phyloP scores from a whole-genome alignment of 495 filamentous ascomycete genomes.

The Penicillium silybi region DNA sequence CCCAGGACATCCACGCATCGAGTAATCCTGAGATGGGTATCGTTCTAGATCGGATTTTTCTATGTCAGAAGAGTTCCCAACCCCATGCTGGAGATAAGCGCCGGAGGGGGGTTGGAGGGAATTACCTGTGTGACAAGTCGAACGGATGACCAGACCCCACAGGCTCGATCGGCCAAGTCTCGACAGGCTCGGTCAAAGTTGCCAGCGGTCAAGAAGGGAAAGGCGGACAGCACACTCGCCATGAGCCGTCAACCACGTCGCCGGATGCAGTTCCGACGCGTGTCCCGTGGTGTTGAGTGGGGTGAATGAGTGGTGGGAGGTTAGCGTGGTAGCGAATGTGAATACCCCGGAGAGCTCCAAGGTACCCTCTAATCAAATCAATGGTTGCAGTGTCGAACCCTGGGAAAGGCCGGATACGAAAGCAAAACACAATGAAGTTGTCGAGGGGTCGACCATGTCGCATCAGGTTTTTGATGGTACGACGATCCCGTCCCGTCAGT shows the following conservation, averaged over 20 bases:
- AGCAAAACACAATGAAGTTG: constrained; percentile 9
- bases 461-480: constrained; percentile 6
- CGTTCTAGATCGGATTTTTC: constrained; percentile 7
- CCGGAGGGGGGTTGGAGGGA: constrained; percentile 17
- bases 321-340: background rate
- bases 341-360: background rate
- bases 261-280: constrained; percentile 12
- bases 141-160: constrained; percentile 25
- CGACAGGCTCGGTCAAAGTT: constrained; percentile 62
- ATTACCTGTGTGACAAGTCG: constrained; percentile 34
- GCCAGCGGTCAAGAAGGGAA: constrained; percentile 53
- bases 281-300: constrained; percentile 2
- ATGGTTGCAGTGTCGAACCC: constrained; percentile 5
- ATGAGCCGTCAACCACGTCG: constrained; percentile 22
- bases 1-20: constrained; percentile 20
- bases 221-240: constrained; percentile 26
- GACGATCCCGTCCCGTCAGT: background rate
- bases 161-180: constrained; percentile 52
- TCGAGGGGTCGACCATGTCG: constrained; percentile 4
- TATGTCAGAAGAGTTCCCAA: constrained; percentile 9
- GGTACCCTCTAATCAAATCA: background rate
- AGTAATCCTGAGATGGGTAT: constrained; percentile 35
- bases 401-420: background rate
- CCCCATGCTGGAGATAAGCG: background rate
- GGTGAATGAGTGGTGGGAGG: background rate